These are phyloP conservation scores for Wickerhamiella nectarea DNA, from an alignment of 805 yeast genomes.

Conservation along the genomic window DNA sequence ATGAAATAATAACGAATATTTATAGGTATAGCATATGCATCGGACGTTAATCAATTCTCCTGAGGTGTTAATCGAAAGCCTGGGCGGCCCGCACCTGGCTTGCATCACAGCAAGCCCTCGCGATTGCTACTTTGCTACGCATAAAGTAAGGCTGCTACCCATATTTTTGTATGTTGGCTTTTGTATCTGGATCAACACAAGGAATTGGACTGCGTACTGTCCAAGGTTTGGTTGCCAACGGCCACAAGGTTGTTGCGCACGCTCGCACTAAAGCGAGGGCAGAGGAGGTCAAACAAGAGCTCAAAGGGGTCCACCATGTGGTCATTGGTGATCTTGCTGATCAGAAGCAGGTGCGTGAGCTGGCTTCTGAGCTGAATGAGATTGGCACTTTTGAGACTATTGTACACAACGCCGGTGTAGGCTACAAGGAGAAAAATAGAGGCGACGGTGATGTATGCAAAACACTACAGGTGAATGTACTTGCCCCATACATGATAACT, in stretches of 20 bases:
- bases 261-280: neutral
- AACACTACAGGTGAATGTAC: neutral
- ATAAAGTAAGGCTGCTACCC: neutral
- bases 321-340: neutral
- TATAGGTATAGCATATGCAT: neutral
- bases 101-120: neutral
- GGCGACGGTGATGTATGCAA: neutral
- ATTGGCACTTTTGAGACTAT: neutral
- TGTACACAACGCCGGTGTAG: neutral
- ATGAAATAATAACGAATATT: constrained; percentile 17
- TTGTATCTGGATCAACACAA: neutral
- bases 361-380: neutral
- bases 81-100: too few species aligned
- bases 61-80: too few species aligned
- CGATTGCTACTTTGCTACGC: neutral
- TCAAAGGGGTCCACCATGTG: neutral
- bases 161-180: neutral
- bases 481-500: neutral
- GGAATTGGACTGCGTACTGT: neutral
- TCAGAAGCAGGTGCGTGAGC: neutral
- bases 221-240: neutral
- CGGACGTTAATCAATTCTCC: neutral
- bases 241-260: neutral
- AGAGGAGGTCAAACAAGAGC: neutral
- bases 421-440: neutral